Base-by-base conservation (phyloP, 768 basidiomycete genomes). In the Pisolithus albus region DNA sequence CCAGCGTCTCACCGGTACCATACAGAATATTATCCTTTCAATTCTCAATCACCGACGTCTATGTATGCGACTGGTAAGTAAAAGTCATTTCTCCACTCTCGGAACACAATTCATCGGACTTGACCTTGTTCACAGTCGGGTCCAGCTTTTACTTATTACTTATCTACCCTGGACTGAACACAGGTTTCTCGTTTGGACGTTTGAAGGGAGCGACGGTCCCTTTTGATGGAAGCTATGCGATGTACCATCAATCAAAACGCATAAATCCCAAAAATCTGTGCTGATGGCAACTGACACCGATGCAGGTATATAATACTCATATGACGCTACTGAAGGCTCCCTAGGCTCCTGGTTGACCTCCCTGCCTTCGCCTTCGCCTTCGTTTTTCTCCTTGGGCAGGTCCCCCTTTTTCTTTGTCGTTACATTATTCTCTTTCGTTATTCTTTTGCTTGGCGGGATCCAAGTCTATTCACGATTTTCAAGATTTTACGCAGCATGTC, bases 291-390 rank as follows among this genome's bases (percentile, higher is more conserved):
- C 46, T 34, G 32, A 34, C 46, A 13, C 11, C 34, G 21, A 16
- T 46, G n/a, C 34, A 18, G 13, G 43, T 45, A 45, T 45, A 45
- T 45, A 47, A 47, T 46, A 19, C 24, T 8, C 32, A 4, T 32
- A 4, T n/a, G n/a, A 10, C 18, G 9, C 46, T 18, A n/a, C 11
- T 4, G 3, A 9, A 5, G 15, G 5, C 18, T 42, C 18, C 18
- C 30, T 43, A 59, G 61, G 56, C 56, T 63, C 52, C 59, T 56
- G 61, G 61, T 58, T 42, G 55, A 60, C 61, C 53, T 63, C 56
- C 46, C 51, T 55, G 23, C 51, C 46, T 52, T 50, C 42, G n/a
- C n/a, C 15, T 49, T 44, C 46, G 21, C 19, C 15, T 49, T 44
- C 53, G 38, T 49, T 42, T 18, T 61, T 15, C 2, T 26, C 41